These are phyloP conservation scores for Dalechampia spathulata DNA, from an alignment of 441 rosid genomes.

Conservation along the genomic window DNA sequence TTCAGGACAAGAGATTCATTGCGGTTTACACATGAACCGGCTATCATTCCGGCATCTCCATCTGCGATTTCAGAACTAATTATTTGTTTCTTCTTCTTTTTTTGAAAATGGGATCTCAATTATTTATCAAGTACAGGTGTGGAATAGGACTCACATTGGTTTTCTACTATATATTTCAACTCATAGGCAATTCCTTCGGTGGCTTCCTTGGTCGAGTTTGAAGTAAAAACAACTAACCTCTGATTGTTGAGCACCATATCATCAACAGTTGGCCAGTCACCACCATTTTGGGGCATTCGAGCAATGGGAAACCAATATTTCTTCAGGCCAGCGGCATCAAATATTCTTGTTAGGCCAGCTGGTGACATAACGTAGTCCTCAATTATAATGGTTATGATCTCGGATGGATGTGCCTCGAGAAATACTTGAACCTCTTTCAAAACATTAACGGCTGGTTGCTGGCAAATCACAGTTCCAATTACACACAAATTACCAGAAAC, in stretches of 20 bases:
- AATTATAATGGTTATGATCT: constrained; percentile 74
- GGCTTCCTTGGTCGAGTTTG: constrained; percentile 64
- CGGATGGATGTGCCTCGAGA: constrained; percentile 65
- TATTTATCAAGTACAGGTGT: not conserved
- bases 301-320: constrained; percentile 66
- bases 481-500: not conserved
- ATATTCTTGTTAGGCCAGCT: constrained; percentile 67
- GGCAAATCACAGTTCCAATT: constrained; percentile 6
- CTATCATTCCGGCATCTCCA: constrained; percentile 64
- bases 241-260: constrained; percentile 79
- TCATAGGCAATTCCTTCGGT: constrained; percentile 80
- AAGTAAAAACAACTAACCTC: constrained; percentile 78
- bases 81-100: not conserved
- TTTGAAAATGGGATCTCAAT: too few relatives aligned
- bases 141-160: constrained; percentile 46
- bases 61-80: constrained; percentile 29
- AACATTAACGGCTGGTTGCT: constrained; percentile 83
- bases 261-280: constrained; percentile 79
- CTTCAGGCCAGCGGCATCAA: constrained; percentile 66
- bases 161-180: constrained; percentile 79
- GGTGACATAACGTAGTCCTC: constrained; percentile 80
- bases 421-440: constrained; percentile 66
- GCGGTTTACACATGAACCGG: constrained; percentile 64
- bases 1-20: constrained; percentile 59
- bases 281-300: constrained; percentile 74